Evolutionary conservation across 148 eudicot species (phyloP).

Genomic region (Chenopodium quinoa): DNA sequence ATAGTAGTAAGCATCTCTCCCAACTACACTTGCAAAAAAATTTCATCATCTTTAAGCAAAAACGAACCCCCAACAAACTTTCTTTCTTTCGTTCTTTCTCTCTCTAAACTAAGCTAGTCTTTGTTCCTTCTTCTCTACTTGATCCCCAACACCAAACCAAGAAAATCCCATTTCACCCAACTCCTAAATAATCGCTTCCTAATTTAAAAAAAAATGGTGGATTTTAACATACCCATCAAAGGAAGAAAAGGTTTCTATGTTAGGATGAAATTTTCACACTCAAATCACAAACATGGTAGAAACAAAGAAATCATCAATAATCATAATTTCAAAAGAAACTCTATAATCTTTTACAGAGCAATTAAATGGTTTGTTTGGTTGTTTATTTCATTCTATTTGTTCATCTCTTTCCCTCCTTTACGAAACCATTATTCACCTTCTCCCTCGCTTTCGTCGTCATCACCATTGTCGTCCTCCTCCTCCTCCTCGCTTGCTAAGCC

Average conservation of each 20-base stretch:
- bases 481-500: slow-evolving; percentile 4
- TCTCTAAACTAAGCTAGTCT: neutral
- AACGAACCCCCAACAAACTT: slow-evolving; percentile 31
- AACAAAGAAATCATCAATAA: neutral
- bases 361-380: slow-evolving; percentile 30
- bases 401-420: slow-evolving; percentile 26
- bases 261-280: neutral
- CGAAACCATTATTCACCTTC: neutral
- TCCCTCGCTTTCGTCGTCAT: neutral
- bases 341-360: neutral
- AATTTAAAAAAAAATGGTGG: slow-evolving; percentile 23
- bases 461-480: neutral
- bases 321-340: neutral
- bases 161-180: slow-evolving; percentile 32
- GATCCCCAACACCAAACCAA: slow-evolving; percentile 25
- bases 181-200: neutral
- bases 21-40: neutral
- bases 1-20: slow-evolving; percentile 1
- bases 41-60: slow-evolving; percentile 14
- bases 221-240: slow-evolving; percentile 26
- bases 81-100: neutral
- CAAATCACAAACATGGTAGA: neutral
- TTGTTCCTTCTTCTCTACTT: slow-evolving; percentile 9
- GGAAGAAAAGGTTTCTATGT: slow-evolving; percentile 33
- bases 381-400: slow-evolving; percentile 26